phyloP scores from a whole-genome alignment of 1,284 basidiomycete genomes.

The Melampsora abietis-canadensis region DNA sequence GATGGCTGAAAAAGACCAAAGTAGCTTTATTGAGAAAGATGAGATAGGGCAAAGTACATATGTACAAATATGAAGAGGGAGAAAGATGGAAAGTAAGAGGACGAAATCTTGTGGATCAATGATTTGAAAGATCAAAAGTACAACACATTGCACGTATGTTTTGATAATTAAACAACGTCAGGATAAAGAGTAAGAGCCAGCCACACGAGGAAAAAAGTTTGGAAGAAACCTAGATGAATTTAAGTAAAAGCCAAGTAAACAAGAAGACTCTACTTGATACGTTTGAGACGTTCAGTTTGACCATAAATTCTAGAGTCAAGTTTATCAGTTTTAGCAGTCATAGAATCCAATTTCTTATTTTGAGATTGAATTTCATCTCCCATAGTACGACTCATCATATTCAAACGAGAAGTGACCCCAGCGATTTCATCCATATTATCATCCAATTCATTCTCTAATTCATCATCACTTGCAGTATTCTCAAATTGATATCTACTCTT shows the following conservation, averaged over 20 bases:
- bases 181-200: background rate
- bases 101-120: background rate
- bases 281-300: conserved; percentile 36
- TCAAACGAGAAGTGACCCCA: conserved; percentile 75
- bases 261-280: conserved; percentile 19
- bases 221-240: background rate
- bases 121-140: background rate
- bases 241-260: background rate
- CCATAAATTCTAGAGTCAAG: conserved; percentile 56
- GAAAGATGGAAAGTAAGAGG: background rate
- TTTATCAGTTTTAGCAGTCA: conserved; percentile 66
- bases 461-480: conserved; percentile 89
- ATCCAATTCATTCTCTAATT: conserved; percentile 74
- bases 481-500: conserved; percentile 88
- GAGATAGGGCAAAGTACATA: too few species aligned
- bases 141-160: background rate
- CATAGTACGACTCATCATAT: conserved; percentile 78
- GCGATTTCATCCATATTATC: conserved; percentile 86
- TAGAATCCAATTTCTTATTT: conserved; percentile 67
- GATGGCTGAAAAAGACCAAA: background rate
- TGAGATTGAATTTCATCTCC: conserved; percentile 72
- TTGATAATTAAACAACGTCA: background rate
- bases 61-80: background rate
- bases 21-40: background rate
- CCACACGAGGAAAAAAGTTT: too few species aligned